Evolutionary conservation across 208 protist species (phyloP), one percentile per base, ranked within the genome.

Genomic region (Wallacemonas sp.): DNA sequence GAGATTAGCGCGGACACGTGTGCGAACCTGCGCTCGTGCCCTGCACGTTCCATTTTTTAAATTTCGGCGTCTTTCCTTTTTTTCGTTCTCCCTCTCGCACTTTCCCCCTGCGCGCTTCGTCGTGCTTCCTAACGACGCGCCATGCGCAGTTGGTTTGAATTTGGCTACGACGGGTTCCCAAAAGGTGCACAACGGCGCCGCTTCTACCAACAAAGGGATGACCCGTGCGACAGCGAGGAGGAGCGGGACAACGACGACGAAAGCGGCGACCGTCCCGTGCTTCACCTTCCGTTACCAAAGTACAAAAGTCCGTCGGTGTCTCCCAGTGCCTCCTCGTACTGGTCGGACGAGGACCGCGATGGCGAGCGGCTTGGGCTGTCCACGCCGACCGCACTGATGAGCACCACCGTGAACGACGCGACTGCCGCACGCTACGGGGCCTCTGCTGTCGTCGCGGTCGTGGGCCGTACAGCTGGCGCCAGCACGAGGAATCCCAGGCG

Each of bases 131-230:
- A 2, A 45, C 20, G 16, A 28, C 50, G 23, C 46, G 12, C 29
- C 20, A 95, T 95, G 89, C 75, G 73, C 39, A 79, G 76, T 36
- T 94, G 89, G 89, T 94, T 85, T 74, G 74, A 91, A 28, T 94
- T 92, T 67, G 89, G 89, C 45, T 94, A 84, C 75, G 76, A 87
- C 67, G 85, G 89, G 10, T 94, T 91, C 44, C 89, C 89, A 11
- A 77, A 77, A 25, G 89, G 89, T 2, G 89, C 90, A 50, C 75
- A 79, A 59, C 77, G 89, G 12, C 74, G 74, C n/a, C 86, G 84
- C 64, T 95, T 95, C 59, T 95, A 87, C 61, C 78, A 86, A 33
- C 86, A 95, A 64, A 83, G 89, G 31, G 89, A 95, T 52, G 89
- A 95, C 61, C 83, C 83, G 2, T 92, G 85, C 70, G 84, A 87